Evolutionary conservation across 169 alveolate genomes (phyloP).

Genomic region (Plasmodium gallinaceum): DNA sequence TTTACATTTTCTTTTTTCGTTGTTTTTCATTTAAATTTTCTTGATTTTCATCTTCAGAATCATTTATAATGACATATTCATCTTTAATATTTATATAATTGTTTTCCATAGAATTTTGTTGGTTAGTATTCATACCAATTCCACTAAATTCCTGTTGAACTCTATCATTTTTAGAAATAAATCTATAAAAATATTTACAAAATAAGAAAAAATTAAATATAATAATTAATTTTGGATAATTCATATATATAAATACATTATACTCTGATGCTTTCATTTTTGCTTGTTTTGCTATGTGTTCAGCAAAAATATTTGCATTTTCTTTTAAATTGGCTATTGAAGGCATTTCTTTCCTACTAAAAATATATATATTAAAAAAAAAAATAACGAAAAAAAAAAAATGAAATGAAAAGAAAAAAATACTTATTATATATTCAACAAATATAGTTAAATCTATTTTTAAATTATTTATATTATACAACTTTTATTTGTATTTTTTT

Average conservation of each 20-base stretch:
- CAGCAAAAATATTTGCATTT: slow-evolving; percentile 15
- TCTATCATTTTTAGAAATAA: slow-evolving; percentile 62
- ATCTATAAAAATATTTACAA: slow-evolving; percentile 9
- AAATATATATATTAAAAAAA: not conserved
- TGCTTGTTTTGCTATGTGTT: slow-evolving; percentile 40
- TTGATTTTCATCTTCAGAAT: not conserved
- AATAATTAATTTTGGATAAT: not conserved
- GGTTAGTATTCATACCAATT: slow-evolving; percentile 16
- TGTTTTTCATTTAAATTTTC: slow-evolving; percentile 2
- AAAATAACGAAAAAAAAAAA: not conserved
- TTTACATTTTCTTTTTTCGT: slow-evolving; percentile 42
- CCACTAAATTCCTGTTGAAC: slow-evolving; percentile 51
- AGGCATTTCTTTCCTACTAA: not conserved
- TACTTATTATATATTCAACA: no score
- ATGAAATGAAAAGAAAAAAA: no score
- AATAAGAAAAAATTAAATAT: slow-evolving; percentile 1
- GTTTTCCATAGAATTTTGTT: not conserved
- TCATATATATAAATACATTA: not conserved
- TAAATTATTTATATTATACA: no score
- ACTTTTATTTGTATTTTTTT: not conserved
- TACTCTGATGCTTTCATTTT: slow-evolving; percentile 52
- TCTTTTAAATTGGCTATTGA: not conserved
- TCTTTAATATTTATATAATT: not conserved
- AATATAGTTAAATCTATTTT: no score
- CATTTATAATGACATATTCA: not conserved